phyloP scores from a whole-genome alignment of 129 eudicot species.

The sunflower (Helianthus annuus) region DNA sequence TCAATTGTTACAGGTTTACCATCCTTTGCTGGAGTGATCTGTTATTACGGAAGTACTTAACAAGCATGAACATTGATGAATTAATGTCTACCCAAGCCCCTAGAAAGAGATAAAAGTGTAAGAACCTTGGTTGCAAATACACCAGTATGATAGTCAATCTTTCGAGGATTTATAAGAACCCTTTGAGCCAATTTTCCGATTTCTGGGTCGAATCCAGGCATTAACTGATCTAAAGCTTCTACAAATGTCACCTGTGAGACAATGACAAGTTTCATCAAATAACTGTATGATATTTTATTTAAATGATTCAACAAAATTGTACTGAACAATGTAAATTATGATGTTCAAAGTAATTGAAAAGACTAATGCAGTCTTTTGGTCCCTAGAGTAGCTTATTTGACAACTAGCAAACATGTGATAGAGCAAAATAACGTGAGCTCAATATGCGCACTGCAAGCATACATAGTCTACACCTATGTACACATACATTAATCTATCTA shows the following conservation, averaged over 20 bases:
- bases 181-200: conserved; percentile 96
- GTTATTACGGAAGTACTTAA: conserved; percentile 13
- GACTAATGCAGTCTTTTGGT: not conserved
- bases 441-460: not conserved
- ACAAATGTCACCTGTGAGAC: conserved; percentile 80
- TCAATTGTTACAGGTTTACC: conserved; percentile 93
- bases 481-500: no score
- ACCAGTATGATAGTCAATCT: conserved; percentile 95
- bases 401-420: not conserved
- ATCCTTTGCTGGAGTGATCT: conserved; percentile 99
- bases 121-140: conserved; percentile 98
- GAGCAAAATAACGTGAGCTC: not conserved
- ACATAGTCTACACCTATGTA: no score
- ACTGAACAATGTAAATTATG: not conserved
- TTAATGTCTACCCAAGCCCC: not conserved
- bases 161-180: conserved; percentile 94
- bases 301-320: no score
- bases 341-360: not conserved
- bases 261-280: conserved; percentile 18
- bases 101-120: not conserved
- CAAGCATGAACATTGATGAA: not conserved
- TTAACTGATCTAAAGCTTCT: conserved; percentile 97
- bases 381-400: not conserved
- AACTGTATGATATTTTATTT: not conserved
- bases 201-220: conserved; percentile 99